Evolutionary conservation across 805 yeast genomes (phyloP).

Genomic region (Myxozyma neotropica): DNA sequence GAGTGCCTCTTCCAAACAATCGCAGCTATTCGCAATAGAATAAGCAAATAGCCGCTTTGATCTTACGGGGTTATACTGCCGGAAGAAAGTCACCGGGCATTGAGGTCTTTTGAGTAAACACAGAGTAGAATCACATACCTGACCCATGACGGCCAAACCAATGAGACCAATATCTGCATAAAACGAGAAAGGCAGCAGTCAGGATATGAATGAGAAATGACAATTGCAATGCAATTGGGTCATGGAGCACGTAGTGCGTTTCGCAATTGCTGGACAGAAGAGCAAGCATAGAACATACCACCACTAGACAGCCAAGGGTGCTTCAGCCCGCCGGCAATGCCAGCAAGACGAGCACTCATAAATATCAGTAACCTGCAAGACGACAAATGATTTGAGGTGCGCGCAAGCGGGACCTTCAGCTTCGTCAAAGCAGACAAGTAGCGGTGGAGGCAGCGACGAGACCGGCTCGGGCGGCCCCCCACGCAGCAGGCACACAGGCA

Average conservation of each 20-base stretch:
- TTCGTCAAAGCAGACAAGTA: neutral
- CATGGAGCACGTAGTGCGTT: too few relatives aligned
- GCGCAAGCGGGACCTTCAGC: neutral
- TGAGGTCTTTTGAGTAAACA: too few relatives aligned
- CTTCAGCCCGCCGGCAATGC: slow-evolving; percentile 24
- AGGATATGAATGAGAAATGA: neutral
- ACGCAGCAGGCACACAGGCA: neutral
- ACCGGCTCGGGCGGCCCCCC: neutral
- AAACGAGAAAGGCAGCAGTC: slow-evolving; percentile 21
- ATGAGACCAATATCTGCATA: slow-evolving; percentile 96
- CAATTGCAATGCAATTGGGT: too few relatives aligned
- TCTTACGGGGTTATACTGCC: too few relatives aligned
- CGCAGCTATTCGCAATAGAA: neutral
- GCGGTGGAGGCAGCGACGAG: neutral
- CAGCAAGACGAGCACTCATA: slow-evolving; percentile 18
- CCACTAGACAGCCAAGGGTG: slow-evolving; percentile 21
- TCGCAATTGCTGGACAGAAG: neutral
- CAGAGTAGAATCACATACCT: too few relatives aligned
- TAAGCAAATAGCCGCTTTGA: too few relatives aligned
- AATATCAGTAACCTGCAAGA: slow-evolving; percentile 5
- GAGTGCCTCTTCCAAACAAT: neutral
- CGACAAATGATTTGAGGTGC: neutral
- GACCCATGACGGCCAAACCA: slow-evolving; percentile 99
- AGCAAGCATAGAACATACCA: slow-evolving; percentile 18
- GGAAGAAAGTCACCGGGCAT: too few relatives aligned